These are phyloP conservation scores for Pleurozium schreberi DNA, from an alignment of 225 moss, liverwort and hornwort genomes.

Conservation along the genomic window DNA sequence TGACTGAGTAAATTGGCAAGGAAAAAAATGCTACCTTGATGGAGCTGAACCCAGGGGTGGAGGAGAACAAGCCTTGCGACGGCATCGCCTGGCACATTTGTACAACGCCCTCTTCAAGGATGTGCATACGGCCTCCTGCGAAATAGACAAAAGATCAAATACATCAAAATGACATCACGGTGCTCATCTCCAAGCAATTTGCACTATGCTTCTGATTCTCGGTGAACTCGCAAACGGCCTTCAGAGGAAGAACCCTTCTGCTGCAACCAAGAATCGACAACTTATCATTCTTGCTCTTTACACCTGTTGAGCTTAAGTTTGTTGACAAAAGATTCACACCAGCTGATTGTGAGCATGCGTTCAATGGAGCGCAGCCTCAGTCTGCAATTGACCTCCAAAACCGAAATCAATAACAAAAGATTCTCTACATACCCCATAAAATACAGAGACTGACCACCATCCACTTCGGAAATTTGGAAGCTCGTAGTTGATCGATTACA, in stretches of 20 bases:
- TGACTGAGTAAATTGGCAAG: background rate
- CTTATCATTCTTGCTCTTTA: too few species aligned
- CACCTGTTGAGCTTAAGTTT: background rate
- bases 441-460: background rate
- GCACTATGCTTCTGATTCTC: background rate
- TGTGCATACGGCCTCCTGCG: conserved; percentile 38
- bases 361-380: background rate
- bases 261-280: background rate
- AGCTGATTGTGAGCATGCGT: background rate
- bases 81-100: conserved; percentile 41
- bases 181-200: background rate
- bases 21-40: conserved; percentile 1
- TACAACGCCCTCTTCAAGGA: conserved; percentile 42
- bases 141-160: background rate
- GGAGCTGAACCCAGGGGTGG: conserved; percentile 9
- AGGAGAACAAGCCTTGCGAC: conserved; percentile 17
- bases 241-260: background rate
- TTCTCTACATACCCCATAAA: background rate
- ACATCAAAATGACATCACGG: background rate
- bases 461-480: background rate
- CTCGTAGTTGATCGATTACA: background rate
- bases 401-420: background rate
- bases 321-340: background rate
- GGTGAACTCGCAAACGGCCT: background rate
- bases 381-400: background rate